Evolutionary conservation across 495 filamentous ascomycete genomes (phyloP).

Genomic region (Thermochaetoides thermophila): DNA sequence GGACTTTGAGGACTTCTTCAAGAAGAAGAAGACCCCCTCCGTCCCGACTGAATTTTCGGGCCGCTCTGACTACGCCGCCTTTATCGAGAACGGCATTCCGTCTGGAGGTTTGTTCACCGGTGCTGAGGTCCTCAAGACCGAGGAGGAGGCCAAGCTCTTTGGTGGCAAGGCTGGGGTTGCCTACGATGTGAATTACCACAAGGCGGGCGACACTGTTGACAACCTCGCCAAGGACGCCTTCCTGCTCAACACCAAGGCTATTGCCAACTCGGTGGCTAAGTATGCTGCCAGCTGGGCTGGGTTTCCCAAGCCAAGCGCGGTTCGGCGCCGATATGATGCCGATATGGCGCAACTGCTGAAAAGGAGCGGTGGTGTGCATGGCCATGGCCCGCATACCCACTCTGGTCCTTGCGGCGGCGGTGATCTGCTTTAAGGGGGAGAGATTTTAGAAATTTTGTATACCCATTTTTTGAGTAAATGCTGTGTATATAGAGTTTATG

Average conservation of each 20-base stretch:
- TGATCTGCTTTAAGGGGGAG: conserved; percentile 1
- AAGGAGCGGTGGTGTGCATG: conserved; percentile 1
- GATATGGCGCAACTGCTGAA: conserved; percentile 6
- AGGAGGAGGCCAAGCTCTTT: conserved; percentile 37
- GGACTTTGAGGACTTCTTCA: conserved; percentile 48
- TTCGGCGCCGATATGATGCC: conserved; percentile 6
- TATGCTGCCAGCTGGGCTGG: conserved; percentile 37
- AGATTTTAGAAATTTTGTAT: too few relatives aligned
- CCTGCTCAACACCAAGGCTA: conserved; percentile 42
- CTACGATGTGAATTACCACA: conserved; percentile 52
- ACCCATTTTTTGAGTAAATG: too few relatives aligned
- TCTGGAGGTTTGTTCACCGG: conserved; percentile 55
- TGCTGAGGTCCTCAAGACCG: conserved; percentile 51
- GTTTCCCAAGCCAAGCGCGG: conserved; percentile 11
- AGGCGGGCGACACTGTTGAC: conserved; percentile 37
- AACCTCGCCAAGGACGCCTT: conserved; percentile 49
- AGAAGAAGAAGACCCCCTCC: conserved; percentile 22
- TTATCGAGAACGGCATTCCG: conserved; percentile 48
- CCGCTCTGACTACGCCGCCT: conserved; percentile 55
- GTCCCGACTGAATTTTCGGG: conserved; percentile 44
- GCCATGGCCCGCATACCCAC: conserved; percentile 5
- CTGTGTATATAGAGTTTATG: too few relatives aligned
- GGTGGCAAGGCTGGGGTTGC: conserved; percentile 45
- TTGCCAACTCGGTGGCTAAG: conserved; percentile 48
- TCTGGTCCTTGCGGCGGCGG: conserved; percentile 10